These are phyloP conservation scores for Akanthomyces lecanii DNA, from an alignment of 2,329 filamentous ascomycete species.

Conservation along the genomic window DNA sequence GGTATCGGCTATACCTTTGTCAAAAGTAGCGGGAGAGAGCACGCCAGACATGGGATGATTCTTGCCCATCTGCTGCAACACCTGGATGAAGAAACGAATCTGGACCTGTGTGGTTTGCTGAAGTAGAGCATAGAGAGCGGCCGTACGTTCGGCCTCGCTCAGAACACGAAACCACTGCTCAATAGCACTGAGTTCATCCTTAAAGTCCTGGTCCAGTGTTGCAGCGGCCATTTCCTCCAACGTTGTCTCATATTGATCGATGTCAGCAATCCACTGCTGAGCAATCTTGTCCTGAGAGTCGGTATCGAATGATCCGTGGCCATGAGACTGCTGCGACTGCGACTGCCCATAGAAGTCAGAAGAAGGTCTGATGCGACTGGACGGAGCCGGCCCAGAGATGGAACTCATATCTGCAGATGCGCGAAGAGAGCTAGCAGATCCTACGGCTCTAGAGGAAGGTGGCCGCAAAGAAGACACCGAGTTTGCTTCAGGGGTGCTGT, in stretches of 20 bases:
- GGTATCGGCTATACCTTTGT: slow-evolving; percentile 66
- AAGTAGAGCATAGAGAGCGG: slow-evolving; percentile 87
- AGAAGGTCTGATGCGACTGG: slow-evolving; percentile 82
- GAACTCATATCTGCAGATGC: slow-evolving; percentile 94
- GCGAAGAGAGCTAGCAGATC: slow-evolving; percentile 78
- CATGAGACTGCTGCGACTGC: slow-evolving; percentile 63
- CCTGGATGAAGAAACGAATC: slow-evolving; percentile 98
- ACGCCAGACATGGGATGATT: slow-evolving; percentile 96
- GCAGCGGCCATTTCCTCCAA: slow-evolving; percentile 98
- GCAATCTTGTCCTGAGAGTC: slow-evolving; percentile 90
- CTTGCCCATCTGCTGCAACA: slow-evolving; percentile 98
- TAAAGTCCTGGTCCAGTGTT: slow-evolving; percentile 98
- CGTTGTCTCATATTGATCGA: slow-evolving; percentile 98
- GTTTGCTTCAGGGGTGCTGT: slow-evolving; percentile 91
- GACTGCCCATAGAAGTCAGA: slow-evolving; percentile 89
- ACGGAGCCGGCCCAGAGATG: slow-evolving; percentile 61
- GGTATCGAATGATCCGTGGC: slow-evolving; percentile 62
- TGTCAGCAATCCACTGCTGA: slow-evolving; percentile 98
- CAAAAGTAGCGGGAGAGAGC: slow-evolving; percentile 90
- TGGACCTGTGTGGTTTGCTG: slow-evolving; percentile 99
- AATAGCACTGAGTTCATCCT: slow-evolving; percentile 96
- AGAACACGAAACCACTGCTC: slow-evolving; percentile 99
- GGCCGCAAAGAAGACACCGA: slow-evolving; percentile 79
- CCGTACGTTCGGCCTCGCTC: slow-evolving; percentile 93
- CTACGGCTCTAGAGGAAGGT: slow-evolving; percentile 72